phyloP scores from a whole-genome alignment of 2,329 filamentous ascomycete species.

The Sporothrix sp. region DNA sequence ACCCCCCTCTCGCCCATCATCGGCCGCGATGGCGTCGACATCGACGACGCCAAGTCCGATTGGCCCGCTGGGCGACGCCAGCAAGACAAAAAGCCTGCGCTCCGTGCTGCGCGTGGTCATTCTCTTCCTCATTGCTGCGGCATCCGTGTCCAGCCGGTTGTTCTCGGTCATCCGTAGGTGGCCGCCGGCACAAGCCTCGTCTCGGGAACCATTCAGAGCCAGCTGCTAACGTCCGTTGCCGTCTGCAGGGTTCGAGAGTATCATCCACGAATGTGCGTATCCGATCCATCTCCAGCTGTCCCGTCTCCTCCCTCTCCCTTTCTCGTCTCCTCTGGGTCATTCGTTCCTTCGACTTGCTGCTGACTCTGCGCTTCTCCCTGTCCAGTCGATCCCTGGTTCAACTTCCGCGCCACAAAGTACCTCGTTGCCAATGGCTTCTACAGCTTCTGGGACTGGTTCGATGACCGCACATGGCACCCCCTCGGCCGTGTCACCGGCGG shows the following conservation, averaged over 20 bases:
- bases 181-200: not conserved
- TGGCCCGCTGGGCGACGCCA: constrained; percentile 62
- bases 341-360: too few relatives aligned
- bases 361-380: not conserved
- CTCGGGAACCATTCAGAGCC: not conserved
- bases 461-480: constrained; percentile 99
- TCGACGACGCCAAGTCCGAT: constrained; percentile 25
- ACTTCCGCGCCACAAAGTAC: constrained; percentile 97
- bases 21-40: constrained; percentile 35
- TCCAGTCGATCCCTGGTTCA: constrained; percentile 98
- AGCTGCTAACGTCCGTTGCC: constrained; percentile 3
- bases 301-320: constrained; percentile 8
- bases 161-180: constrained; percentile 95
- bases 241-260: constrained; percentile 79
- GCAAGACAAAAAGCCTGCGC: constrained; percentile 70
- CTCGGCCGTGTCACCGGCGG: constrained; percentile 96
- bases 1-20: not conserved
- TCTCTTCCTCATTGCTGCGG: constrained; percentile 79
- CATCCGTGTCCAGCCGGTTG: constrained; percentile 83
- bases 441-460: constrained; percentile 99
- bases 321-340: not conserved
- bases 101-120: constrained; percentile 83
- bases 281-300: constrained; percentile 21
- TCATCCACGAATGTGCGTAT: constrained; percentile 95
- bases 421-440: constrained; percentile 95